Conservation (phyloP, 2,329 filamentous ascomycete species). For the Periconia macrospinosa region DNA sequence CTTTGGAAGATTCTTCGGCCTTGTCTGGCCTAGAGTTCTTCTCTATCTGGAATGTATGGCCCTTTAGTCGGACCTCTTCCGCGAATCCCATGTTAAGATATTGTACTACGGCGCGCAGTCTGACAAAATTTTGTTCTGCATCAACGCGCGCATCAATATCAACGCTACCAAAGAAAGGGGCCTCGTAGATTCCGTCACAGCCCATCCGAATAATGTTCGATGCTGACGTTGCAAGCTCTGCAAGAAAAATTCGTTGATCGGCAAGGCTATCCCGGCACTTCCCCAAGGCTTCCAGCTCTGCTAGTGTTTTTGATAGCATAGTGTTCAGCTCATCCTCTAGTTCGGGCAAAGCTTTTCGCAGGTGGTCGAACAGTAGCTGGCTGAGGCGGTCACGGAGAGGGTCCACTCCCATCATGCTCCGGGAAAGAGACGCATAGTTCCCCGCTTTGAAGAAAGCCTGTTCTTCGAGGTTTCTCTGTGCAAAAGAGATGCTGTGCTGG, state of each 20-base stretch:
- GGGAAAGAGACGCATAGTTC: slow-evolving; percentile 27
- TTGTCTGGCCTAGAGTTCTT: slow-evolving; percentile 6
- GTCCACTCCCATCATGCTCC: slow-evolving; percentile 49
- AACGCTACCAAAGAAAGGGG: slow-evolving; percentile 52
- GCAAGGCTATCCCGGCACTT: slow-evolving; percentile 46
- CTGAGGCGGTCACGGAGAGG: slow-evolving; percentile 55
- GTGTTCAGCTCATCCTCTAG: slow-evolving; percentile 34
- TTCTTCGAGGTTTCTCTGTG: slow-evolving; percentile 46
- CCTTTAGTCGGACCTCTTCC: slow-evolving; percentile 44
- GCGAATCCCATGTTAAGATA: slow-evolving; percentile 54
- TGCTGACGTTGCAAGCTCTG: slow-evolving; percentile 50
- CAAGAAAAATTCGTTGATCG: slow-evolving; percentile 53
- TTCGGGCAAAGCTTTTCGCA: slow-evolving; percentile 39
- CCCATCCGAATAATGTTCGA: slow-evolving; percentile 50
- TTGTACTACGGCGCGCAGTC: slow-evolving; percentile 59
- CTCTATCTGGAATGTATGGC: slow-evolving; percentile 41
- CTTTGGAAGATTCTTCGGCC: slow-evolving; percentile 10
- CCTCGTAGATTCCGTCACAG: slow-evolving; percentile 55
- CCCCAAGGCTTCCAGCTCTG: slow-evolving; percentile 53
- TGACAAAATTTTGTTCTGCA: slow-evolving; percentile 35
- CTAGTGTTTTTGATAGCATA: slow-evolving; percentile 27
- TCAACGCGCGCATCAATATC: slow-evolving; percentile 20
- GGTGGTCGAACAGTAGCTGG: slow-evolving; percentile 48
- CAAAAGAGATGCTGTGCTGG: slow-evolving; percentile 39
- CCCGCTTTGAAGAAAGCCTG: slow-evolving; percentile 37